Evolutionary conservation across 2,329 filamentous ascomycete genomes (phyloP).

Genomic region (Aspergillus sp.): DNA sequence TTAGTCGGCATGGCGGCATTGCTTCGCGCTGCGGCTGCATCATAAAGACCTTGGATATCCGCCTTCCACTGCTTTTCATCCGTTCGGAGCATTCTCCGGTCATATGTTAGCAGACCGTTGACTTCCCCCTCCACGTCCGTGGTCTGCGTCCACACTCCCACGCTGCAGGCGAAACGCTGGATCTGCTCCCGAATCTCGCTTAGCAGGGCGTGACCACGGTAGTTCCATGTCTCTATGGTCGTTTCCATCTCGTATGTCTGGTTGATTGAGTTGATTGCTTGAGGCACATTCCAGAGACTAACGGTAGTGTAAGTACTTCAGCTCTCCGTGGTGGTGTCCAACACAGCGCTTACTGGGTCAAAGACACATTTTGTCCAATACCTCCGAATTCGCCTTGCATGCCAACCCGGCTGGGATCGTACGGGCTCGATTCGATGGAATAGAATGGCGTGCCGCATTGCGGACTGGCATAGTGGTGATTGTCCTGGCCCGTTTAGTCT

Average conservation of each 20-base stretch:
- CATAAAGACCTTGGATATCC: constrained; percentile 53
- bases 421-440: constrained; percentile 47
- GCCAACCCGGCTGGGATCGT: constrained; percentile 52
- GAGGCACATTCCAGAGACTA: constrained; percentile 56
- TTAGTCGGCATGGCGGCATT: constrained; percentile 4
- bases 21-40: constrained; percentile 37
- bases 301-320: background rate
- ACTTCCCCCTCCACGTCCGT: constrained; percentile 67
- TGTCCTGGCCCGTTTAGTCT: constrained; percentile 40
- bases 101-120: constrained; percentile 61
- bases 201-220: constrained; percentile 48
- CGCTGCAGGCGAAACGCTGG: constrained; percentile 53
- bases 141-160: constrained; percentile 63
- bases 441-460: constrained; percentile 64
- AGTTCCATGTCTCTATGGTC: constrained; percentile 54
- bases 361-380: constrained; percentile 55
- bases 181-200: constrained; percentile 41
- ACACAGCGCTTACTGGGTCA: constrained; percentile 44
- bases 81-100: constrained; percentile 49
- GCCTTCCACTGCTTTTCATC: constrained; percentile 50
- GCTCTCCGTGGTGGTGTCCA: no score
- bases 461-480: constrained; percentile 62
- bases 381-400: constrained; percentile 66
- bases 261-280: constrained; percentile 51
- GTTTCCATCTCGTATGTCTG: constrained; percentile 59